Conservation (phyloP, 2,329 filamentous ascomycete species). For the Colletotrichum tropicicola region DNA sequence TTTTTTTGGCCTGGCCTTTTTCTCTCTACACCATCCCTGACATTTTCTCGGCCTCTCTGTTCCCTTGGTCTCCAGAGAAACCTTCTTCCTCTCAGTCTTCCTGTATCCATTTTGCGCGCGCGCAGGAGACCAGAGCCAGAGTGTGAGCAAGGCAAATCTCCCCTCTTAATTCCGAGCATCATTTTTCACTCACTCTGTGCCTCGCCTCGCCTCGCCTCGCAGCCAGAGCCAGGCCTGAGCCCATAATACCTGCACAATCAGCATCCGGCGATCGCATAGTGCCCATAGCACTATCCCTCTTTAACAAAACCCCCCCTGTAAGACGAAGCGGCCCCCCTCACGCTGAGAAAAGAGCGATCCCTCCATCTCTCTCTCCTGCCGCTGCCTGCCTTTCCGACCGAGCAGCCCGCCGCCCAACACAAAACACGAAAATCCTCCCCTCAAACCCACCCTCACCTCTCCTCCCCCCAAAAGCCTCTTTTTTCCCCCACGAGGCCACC, state of each 20-base stretch:
- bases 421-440: constrained; percentile 34
- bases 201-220: too few relatives aligned
- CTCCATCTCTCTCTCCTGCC: constrained; percentile 25
- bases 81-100: too few relatives aligned
- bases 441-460: constrained; percentile 30
- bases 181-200: background rate
- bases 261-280: constrained; percentile 28
- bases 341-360: constrained; percentile 26
- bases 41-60: constrained; percentile 14
- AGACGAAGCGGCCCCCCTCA: constrained; percentile 22
- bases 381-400: constrained; percentile 29
- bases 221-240: background rate
- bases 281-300: constrained; percentile 32
- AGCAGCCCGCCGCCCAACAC: constrained; percentile 33
- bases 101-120: background rate
- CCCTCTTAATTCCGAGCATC: background rate
- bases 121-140: too few relatives aligned
- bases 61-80: background rate
- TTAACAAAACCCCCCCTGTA: constrained; percentile 27
- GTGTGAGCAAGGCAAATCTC: too few relatives aligned
- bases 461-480: constrained; percentile 25
- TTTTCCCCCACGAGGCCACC: constrained; percentile 20
- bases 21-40: constrained; percentile 26
- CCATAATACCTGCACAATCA: constrained; percentile 19
- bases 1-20: constrained; percentile 16